Base-by-base conservation (phyloP, 2,329 filamentous ascomycete species). In the Didymella pomorum region DNA sequence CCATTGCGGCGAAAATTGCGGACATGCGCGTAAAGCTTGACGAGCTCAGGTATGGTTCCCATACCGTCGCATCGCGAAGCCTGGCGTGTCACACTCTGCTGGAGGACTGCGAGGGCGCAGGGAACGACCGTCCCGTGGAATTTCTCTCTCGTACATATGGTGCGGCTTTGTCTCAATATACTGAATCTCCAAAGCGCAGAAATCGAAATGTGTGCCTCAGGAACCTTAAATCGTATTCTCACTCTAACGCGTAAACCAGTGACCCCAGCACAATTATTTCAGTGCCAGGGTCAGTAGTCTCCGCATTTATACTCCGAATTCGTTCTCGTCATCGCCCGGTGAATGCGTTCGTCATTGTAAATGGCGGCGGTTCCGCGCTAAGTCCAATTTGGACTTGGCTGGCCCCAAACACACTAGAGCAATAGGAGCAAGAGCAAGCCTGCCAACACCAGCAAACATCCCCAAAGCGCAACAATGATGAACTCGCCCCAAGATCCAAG, bases 341-440 rank as follows among this genome's bases (percentile, higher is more conserved):
- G 11, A 52, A 57, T 9, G 26, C 16, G 16, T n/a, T 28, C 42
- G n/a, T 44, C 4, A 14, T 21, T 16, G 26, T 20, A 26, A 33
- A 29, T 28, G 43, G 3, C 37, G 25, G 35, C 12, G 14, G 18
- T 57, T 52, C 28, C 21, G 21, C 54, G 48, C 48, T 48, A 52
- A 57, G 48, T 52, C 54, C 26, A 35, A 7, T 41, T 31, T 31
- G 23, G n/a, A 31, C 39, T 9, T 37, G 31, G 54, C 37, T n/a
- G 20, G 11, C 9, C 48, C 48, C 33, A 39, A n/a, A 20, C 26
- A 43, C 33, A 57, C 47, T 35, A 52, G 28, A 2, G 33, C 39
- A 20, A 8, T 21, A 18, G 18, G 18, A 52, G 42, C 33, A 35
- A 42, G 2, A 51, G 46, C 25, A 41, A 33, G 37, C 14, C 10